Conservation (phyloP, 1,139 yeast species). For the Pichia inconspicua region DNA sequence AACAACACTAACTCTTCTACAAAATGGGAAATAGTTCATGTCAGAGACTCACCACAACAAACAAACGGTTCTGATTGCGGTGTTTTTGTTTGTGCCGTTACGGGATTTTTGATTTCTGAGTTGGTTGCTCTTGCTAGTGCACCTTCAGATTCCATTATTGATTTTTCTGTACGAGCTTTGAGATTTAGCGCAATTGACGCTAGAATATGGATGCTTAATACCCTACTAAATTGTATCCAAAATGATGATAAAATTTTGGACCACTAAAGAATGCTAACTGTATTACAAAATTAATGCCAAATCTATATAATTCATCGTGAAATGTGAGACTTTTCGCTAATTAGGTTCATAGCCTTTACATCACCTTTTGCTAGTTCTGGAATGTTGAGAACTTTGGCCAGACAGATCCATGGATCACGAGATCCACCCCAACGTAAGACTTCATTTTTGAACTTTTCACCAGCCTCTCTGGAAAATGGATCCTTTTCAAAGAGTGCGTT, state of each 20-base stretch:
- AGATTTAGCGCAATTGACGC: slow-evolving; percentile 36
- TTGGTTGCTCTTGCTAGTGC: slow-evolving; percentile 24
- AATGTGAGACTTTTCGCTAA: slow-evolving; percentile 32
- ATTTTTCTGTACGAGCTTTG: slow-evolving; percentile 29
- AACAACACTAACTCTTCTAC: slow-evolving; percentile 5
- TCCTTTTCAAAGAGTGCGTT: slow-evolving; percentile 55
- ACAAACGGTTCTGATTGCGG: slow-evolving; percentile 75
- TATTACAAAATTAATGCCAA: background rate
- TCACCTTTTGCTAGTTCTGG: slow-evolving; percentile 59
- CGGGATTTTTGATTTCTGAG: slow-evolving; percentile 35
- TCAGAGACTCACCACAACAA: slow-evolving; percentile 58
- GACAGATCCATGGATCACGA: slow-evolving; percentile 79
- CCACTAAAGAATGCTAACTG: background rate
- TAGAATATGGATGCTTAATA: slow-evolving; percentile 35
- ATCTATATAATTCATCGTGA: background rate
- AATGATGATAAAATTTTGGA: slow-evolving; percentile 3
- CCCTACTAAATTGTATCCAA: slow-evolving; percentile 26
- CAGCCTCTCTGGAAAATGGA: slow-evolving; percentile 67
- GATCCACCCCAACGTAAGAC: slow-evolving; percentile 93
- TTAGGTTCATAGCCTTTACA: slow-evolving; percentile 61
- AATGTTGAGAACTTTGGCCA: slow-evolving; percentile 64
- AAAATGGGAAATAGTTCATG: slow-evolving; percentile 10
- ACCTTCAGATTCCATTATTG: slow-evolving; percentile 22
- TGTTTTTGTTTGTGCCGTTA: slow-evolving; percentile 50
- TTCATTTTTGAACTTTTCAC: slow-evolving; percentile 61